These are phyloP conservation scores for Trypanosoma conorhini DNA, from an alignment of 208 protist species.

Conservation along the genomic window DNA sequence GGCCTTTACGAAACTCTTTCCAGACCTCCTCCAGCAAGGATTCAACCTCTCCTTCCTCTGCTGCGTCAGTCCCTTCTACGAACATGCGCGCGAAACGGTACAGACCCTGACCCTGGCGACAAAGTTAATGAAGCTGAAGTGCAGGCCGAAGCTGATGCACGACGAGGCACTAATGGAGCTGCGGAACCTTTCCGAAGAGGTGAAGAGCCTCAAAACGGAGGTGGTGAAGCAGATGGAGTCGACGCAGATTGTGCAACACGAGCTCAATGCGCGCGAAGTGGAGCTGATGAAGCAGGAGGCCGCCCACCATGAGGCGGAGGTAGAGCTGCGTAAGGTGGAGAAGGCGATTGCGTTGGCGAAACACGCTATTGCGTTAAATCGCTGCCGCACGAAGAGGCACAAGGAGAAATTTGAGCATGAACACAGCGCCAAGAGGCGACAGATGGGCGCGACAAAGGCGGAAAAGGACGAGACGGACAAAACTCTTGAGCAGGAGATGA, in stretches of 20 bases:
- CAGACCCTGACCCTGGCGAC: constrained; percentile 65
- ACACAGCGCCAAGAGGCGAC: constrained; percentile 37
- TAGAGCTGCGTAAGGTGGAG: constrained; percentile 20
- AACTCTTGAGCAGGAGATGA: constrained; percentile 27
- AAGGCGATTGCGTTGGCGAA: constrained; percentile 38
- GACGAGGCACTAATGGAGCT: constrained; percentile 83
- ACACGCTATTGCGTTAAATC: constrained; percentile 45
- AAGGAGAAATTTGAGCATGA: constrained; percentile 37
- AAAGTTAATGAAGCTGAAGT: constrained; percentile 58
- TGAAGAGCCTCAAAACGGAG: constrained; percentile 74
- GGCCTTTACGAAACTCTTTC: constrained; percentile 77
- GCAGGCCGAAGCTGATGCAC: constrained; percentile 61
- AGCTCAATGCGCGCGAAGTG: constrained; percentile 82
- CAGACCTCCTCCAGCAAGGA: constrained; percentile 68
- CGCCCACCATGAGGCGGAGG: constrained; percentile 40
- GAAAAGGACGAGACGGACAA: constrained; percentile 31
- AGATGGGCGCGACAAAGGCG: constrained; percentile 36
- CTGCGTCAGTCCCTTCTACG: constrained; percentile 85
- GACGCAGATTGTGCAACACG: constrained; percentile 73
- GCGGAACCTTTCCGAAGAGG: constrained; percentile 74
- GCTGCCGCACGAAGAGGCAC: constrained; percentile 36
- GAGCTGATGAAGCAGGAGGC: constrained; percentile 89
- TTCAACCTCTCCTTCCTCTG: constrained; percentile 70
- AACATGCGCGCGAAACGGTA: constrained; percentile 68
- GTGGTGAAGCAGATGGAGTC: constrained; percentile 61